phyloP scores from a whole-genome alignment of 306 rosid genomes.

The Hippophae tibetana region DNA sequence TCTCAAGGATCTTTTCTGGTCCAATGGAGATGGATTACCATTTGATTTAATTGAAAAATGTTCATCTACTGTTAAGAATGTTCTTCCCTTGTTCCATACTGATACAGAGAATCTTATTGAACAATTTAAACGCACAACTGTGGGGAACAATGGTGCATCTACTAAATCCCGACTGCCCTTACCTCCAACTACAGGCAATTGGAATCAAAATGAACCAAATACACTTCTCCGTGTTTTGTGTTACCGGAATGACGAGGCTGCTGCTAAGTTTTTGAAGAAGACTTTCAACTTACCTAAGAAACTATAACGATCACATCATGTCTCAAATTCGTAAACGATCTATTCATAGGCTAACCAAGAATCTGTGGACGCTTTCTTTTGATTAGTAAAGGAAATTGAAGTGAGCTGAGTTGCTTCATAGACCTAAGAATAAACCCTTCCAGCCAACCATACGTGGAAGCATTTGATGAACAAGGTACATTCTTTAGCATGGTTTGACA shows the following conservation, averaged over 20 bases:
- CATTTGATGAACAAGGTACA: too few relatives aligned
- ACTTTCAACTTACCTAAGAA: constrained; percentile 73
- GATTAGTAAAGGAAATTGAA: too few relatives aligned
- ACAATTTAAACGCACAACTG: constrained; percentile 43
- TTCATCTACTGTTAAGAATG: constrained; percentile 37
- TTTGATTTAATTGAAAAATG: constrained; percentile 54
- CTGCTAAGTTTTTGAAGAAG: constrained; percentile 92
- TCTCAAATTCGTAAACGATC: too few relatives aligned
- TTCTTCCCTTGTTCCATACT: constrained; percentile 44
- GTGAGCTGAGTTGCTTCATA: too few relatives aligned
- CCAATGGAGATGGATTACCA: constrained; percentile 91
- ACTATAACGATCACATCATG: constrained; percentile 24
- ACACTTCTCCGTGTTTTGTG: constrained; percentile 78
- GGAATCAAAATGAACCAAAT: constrained; percentile 81
- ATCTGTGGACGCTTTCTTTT: too few relatives aligned
- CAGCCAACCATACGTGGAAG: too few relatives aligned
- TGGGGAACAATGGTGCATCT: constrained; percentile 45
- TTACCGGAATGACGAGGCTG: constrained; percentile 67
- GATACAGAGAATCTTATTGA: constrained; percentile 52
- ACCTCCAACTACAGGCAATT: constrained; percentile 70
- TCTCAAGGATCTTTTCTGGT: constrained; percentile 84
- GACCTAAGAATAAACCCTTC: too few relatives aligned
- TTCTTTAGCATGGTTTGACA: too few relatives aligned
- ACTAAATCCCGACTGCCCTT: constrained; percentile 61
- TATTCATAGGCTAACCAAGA: too few relatives aligned